Conservation (phyloP, 495 filamentous ascomycete species). For the Aspergillus haitiensis region DNA sequence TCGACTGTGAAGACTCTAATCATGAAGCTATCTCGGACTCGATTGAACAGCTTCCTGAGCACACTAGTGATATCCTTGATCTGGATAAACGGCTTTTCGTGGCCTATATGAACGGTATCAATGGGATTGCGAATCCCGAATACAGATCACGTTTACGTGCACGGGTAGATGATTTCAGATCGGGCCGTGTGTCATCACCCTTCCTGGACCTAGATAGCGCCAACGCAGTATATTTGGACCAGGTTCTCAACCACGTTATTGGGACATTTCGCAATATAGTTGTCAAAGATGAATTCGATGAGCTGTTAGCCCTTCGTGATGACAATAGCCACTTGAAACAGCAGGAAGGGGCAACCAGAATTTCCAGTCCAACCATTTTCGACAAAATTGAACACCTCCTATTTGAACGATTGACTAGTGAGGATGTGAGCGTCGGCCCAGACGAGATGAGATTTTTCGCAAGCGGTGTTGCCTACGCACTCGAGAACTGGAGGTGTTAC, state of each 20-base stretch:
- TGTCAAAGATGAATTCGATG: conserved; percentile 39
- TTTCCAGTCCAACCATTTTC: conserved; percentile 25
- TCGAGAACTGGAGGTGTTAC: conserved; percentile 33
- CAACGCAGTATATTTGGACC: conserved; percentile 40
- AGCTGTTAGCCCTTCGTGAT: conserved; percentile 33
- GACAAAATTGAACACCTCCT: conserved; percentile 41
- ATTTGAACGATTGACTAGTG: conserved; percentile 36
- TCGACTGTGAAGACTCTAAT: conserved; percentile 19
- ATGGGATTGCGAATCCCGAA: conserved; percentile 36
- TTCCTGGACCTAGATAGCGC: conserved; percentile 38
- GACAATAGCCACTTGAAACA: conserved; percentile 19
- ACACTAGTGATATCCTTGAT: conserved; percentile 42
- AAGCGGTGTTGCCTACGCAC: conserved; percentile 40
- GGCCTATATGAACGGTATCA: conserved; percentile 50
- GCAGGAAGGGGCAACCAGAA: conserved; percentile 17
- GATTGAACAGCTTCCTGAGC: conserved; percentile 35
- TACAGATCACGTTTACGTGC: conserved; percentile 39
- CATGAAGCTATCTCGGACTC: conserved; percentile 20
- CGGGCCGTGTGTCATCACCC: conserved; percentile 36
- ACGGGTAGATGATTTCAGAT: conserved; percentile 40
- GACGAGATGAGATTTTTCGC: conserved; percentile 50
- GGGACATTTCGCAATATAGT: conserved; percentile 45
- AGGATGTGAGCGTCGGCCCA: conserved; percentile 33
- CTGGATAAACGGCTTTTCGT: conserved; percentile 44
- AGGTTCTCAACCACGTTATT: conserved; percentile 43